Conservation (phyloP, 768 basidiomycete species). For the Serendipita indica region DNA sequence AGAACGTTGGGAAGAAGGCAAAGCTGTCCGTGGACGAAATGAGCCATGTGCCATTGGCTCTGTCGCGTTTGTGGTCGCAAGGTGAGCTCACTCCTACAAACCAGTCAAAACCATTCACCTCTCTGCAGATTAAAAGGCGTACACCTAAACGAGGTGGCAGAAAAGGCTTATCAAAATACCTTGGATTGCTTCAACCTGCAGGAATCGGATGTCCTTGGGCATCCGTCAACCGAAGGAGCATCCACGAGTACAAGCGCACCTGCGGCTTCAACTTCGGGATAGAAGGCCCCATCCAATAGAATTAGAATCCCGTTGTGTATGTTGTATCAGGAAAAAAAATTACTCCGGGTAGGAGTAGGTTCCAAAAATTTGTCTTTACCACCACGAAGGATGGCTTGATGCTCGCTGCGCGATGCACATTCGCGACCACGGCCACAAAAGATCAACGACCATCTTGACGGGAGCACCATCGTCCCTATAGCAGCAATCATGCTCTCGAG, state of each 20-base stretch:
- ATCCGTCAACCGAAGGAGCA: background rate
- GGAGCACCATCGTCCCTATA: background rate
- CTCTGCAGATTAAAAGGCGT: conserved; percentile 24
- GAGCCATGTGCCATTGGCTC: conserved; percentile 53
- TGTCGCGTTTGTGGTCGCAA: conserved; percentile 55
- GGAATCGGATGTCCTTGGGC: conserved; percentile 16
- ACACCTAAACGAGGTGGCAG: conserved; percentile 39
- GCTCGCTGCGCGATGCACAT: too few relatives aligned
- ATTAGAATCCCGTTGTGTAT: background rate
- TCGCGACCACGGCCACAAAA: background rate
- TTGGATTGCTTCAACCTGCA: conserved; percentile 41
- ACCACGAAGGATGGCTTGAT: background rate
- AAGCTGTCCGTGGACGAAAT: conserved; percentile 60
- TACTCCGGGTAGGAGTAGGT: background rate
- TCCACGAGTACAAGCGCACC: background rate
- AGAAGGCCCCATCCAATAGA: background rate
- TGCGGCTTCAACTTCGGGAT: background rate
- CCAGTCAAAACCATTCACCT: background rate
- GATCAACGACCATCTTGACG: background rate
- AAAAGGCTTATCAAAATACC: conserved; percentile 50
- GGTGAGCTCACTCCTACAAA: conserved; percentile 25
- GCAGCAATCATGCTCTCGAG: background rate
- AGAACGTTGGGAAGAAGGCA: conserved; percentile 43
- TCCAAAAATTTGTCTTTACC: background rate
- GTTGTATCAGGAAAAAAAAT: background rate